Evolutionary conservation across 331 rosid species (phyloP).

Genomic region (Quercus lobata): DNA sequence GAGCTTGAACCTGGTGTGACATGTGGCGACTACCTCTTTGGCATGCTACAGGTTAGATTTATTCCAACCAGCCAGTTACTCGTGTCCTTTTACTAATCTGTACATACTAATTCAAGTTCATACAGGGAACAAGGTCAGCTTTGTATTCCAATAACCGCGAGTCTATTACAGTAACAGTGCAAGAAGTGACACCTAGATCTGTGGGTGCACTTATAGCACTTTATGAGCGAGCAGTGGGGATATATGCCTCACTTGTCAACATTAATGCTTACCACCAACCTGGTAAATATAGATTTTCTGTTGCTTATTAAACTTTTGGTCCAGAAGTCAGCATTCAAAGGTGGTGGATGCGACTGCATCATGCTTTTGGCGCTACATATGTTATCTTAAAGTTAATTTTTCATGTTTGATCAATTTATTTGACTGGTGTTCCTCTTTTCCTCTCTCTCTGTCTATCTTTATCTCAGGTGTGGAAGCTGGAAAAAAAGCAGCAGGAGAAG

Average conservation of each 20-base stretch:
- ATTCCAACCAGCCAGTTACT: background rate
- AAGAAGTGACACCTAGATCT: conserved; percentile 87
- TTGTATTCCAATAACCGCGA: conserved; percentile 77
- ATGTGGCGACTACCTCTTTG: conserved; percentile 97
- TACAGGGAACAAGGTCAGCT: conserved; percentile 96
- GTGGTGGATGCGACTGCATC: background rate
- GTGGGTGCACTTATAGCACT: conserved; percentile 93
- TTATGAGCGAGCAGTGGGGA: conserved; percentile 97
- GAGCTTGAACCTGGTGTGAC: conserved; percentile 99
- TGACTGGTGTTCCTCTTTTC: background rate
- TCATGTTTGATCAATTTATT: background rate
- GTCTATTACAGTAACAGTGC: conserved; percentile 83
- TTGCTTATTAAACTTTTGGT: background rate
- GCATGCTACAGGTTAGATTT: conserved; percentile 88
- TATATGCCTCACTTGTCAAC: conserved; percentile 81
- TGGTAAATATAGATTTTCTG: conserved; percentile 45
- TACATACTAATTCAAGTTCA: background rate
- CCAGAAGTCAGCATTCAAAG: background rate
- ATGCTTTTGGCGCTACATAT: background rate
- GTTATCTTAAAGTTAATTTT: background rate
- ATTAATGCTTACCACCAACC: conserved; percentile 99
- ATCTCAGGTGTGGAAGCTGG: conserved; percentile 91
- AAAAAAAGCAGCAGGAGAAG: conserved; percentile 90
- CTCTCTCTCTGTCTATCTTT: conserved; percentile 7
- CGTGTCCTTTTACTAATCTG: background rate